phyloP scores from a whole-genome alignment of 2,329 filamentous ascomycete genomes.

The Arachnopeziza araneosa region DNA sequence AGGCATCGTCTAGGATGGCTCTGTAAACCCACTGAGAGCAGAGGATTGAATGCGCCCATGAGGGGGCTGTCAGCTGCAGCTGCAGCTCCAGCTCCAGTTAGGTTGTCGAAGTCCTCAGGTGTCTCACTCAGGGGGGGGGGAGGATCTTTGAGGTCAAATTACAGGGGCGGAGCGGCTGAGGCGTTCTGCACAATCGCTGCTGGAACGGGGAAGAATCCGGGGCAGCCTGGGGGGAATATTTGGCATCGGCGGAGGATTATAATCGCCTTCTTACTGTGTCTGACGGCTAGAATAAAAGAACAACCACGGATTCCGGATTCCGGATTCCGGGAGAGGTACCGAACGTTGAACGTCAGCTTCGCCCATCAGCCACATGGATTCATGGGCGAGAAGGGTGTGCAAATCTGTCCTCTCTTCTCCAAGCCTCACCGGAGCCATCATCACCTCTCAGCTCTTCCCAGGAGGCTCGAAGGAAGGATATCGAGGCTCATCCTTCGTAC shows the following conservation, averaged over 20 bases:
- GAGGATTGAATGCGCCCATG: background rate
- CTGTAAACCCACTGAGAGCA: background rate
- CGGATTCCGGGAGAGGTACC: too few species aligned
- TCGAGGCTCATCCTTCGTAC: background rate
- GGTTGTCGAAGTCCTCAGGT: background rate
- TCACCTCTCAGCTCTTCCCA: background rate
- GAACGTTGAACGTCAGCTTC: background rate
- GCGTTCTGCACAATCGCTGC: background rate
- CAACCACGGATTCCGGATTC: too few species aligned
- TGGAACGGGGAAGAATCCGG: background rate
- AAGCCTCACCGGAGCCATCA: background rate
- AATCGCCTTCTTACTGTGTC: background rate
- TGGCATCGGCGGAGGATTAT: too few species aligned
- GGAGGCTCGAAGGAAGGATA: background rate
- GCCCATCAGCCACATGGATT: background rate
- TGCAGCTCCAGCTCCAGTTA: background rate
- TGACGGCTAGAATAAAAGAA: too few species aligned
- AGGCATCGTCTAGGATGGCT: background rate
- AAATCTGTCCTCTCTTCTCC: background rate
- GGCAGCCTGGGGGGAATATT: background rate
- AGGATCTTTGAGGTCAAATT: background rate
- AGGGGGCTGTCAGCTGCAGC: background rate
- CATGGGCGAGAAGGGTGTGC: background rate
- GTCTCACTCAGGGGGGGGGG: background rate
- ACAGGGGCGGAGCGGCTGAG: background rate